These are phyloP conservation scores for Cyanodermella asteris DNA, from an alignment of 2,329 filamentous ascomycete species.

Conservation along the genomic window DNA sequence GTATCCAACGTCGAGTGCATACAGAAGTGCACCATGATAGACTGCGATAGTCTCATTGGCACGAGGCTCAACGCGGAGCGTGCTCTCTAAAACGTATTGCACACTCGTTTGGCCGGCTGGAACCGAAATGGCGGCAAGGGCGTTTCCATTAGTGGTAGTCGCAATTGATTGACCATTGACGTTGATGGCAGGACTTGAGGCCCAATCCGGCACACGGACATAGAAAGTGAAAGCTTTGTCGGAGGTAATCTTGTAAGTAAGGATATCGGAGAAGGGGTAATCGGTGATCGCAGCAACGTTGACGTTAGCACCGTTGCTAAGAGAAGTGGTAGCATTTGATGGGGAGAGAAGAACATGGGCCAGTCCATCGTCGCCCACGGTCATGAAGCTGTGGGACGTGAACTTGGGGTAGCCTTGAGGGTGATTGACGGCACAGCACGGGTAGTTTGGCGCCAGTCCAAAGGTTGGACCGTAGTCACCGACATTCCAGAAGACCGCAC, in stretches of 20 bases:
- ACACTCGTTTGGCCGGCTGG: slow-evolving; percentile 14
- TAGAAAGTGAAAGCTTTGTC: slow-evolving; percentile 19
- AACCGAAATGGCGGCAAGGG: slow-evolving; percentile 15
- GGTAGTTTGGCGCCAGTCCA: slow-evolving; percentile 27
- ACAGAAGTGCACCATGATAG: slow-evolving; percentile 16
- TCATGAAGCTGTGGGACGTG: slow-evolving; percentile 25
- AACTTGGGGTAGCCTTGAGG: slow-evolving; percentile 36
- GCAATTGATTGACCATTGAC: slow-evolving; percentile 10
- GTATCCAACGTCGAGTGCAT: slow-evolving; percentile 14
- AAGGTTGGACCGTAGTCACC: slow-evolving; percentile 24
- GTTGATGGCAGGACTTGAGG: slow-evolving; percentile 10
- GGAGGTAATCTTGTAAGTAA: slow-evolving; percentile 20
- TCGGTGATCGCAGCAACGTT: slow-evolving; percentile 24
- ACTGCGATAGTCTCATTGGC: slow-evolving; percentile 19
- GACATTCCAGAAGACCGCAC: slow-evolving; percentile 27
- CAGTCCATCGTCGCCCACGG: slow-evolving; percentile 21
- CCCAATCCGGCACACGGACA: slow-evolving; percentile 26
- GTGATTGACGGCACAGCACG: slow-evolving; percentile 38
- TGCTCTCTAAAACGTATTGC: slow-evolving; percentile 14
- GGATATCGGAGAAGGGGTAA: slow-evolving; percentile 24
- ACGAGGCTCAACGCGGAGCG: slow-evolving; percentile 15
- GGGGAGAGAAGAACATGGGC: slow-evolving; percentile 30
- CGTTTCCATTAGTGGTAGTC: too few relatives aligned
- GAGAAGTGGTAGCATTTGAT: slow-evolving; percentile 17
- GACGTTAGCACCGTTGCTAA: slow-evolving; percentile 17